These are phyloP conservation scores for Rosa persica DNA, from an alignment of 306 rosid species.

Conservation along the genomic window DNA sequence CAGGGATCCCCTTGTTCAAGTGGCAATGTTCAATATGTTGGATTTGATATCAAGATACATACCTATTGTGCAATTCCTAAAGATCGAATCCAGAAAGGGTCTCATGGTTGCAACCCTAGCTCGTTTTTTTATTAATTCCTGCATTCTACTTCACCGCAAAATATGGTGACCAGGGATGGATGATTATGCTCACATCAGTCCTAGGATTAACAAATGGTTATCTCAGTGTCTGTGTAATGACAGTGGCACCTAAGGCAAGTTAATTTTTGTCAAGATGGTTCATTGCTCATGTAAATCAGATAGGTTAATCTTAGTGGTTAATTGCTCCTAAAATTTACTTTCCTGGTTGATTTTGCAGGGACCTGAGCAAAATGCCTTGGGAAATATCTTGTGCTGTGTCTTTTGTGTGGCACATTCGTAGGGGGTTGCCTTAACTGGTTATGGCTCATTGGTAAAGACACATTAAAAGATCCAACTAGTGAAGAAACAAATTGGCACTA, in stretches of 20 bases:
- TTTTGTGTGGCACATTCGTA: conserved; percentile 50
- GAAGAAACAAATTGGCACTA: background rate
- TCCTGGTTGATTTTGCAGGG: conserved; percentile 46
- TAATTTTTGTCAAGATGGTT: conserved; percentile 19
- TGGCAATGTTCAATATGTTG: conserved; percentile 58
- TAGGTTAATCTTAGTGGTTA: background rate
- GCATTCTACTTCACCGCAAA: conserved; percentile 81
- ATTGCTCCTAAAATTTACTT: background rate
- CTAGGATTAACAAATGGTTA: conserved; percentile 78
- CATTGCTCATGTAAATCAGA: background rate
- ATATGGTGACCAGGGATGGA: conserved; percentile 80
- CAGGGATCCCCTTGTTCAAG: conserved; percentile 72
- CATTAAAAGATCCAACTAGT: conserved; percentile 2
- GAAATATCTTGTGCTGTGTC: conserved; percentile 63
- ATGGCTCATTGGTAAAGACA: conserved; percentile 67
- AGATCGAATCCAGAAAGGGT: conserved; percentile 69
- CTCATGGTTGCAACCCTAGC: conserved; percentile 39
- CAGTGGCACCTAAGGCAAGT: conserved; percentile 68
- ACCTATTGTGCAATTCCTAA: conserved; percentile 54
- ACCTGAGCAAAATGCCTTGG: conserved; percentile 92
- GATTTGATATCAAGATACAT: conserved; percentile 63
- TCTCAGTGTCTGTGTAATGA: conserved; percentile 74
- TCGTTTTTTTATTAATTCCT: conserved; percentile 59
- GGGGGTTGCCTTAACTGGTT: conserved; percentile 77
- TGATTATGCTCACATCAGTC: conserved; percentile 66